Base-by-base conservation (phyloP, 768 basidiomycete genomes). In the Leccinum uliginosum region DNA sequence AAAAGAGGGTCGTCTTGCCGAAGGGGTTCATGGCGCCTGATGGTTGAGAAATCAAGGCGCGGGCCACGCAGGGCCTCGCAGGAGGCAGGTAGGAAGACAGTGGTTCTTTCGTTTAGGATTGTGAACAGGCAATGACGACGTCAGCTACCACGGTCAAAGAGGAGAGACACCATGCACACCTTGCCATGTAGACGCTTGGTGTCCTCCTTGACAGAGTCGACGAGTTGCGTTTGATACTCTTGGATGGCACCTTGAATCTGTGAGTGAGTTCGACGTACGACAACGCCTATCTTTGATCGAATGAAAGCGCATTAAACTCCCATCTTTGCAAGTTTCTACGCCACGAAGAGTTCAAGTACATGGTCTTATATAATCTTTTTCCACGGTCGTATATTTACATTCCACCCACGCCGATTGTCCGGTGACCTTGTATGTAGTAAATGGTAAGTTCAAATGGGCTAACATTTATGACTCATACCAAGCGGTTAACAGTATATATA, bases 251-350 rank as follows among this genome's bases (percentile, higher is more conserved):
- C 95, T 57, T 93, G 88, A 73, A 96, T 96, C 91, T 44, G 8
- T 93, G 34, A 7, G 2, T 49, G 58, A 40, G 12, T 35, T n/a
- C 29, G 12, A 29, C 19, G 8, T 11, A 52, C 4, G n/a, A 45
- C 6, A 35, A 35, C 6, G 6, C 76, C 34, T 46, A 93, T 93
- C 84, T 98, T 97, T 9, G 93, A 94, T 58, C 96, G 79, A 34
- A 98, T 94, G 68, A 98, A 97, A 98, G 74, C 0, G 94, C 91
- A 69, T 99, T 98, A 78, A 98, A 98, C 73, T 96, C n/a, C n/a
- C n/a, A n/a, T n/a, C n/a, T n/a, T n/a, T n/a, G n/a, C n/a, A n/a
- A n/a, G n/a, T n/a, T n/a, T n/a, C n/a, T n/a, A n/a, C n/a, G n/a
- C n/a, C n/a, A n/a, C n/a, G n/a, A 10, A 29, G 27, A 29, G 27